Evolutionary conservation across 495 filamentous ascomycete genomes (phyloP).

Genomic region (Melanomma pulvis-pyrius): DNA sequence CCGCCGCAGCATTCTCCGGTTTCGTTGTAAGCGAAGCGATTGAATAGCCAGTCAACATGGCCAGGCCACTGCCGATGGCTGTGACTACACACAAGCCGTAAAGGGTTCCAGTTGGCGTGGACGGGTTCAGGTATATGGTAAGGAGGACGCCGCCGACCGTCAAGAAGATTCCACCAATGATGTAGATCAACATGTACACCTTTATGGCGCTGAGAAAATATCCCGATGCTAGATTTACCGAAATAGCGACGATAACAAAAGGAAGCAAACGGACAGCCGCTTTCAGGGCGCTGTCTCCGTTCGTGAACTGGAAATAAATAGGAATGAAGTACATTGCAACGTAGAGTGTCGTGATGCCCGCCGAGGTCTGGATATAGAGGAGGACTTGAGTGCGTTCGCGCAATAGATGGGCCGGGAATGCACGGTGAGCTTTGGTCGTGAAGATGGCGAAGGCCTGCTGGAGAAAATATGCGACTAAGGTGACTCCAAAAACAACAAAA

Average conservation of each 20-base stretch:
- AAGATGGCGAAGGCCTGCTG: constrained; percentile 59
- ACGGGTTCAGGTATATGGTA: neutral
- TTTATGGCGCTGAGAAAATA: neutral
- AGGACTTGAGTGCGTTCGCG: constrained; percentile 48
- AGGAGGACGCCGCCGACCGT: neutral
- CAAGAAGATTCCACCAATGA: neutral
- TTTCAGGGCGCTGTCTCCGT: constrained; percentile 52
- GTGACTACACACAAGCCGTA: constrained; percentile 10
- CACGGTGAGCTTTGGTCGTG: constrained; percentile 51
- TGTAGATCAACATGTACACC: neutral
- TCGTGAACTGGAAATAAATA: constrained; percentile 59
- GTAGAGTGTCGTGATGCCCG: constrained; percentile 46
- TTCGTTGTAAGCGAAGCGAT: constrained; percentile 1
- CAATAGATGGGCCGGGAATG: constrained; percentile 62
- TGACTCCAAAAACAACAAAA: constrained; percentile 57
- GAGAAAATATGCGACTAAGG: constrained; percentile 53
- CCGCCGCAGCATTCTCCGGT: constrained; percentile 5
- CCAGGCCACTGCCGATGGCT: constrained; percentile 8
- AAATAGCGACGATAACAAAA: constrained; percentile 47
- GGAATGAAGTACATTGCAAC: constrained; percentile 49
- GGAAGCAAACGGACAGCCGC: constrained; percentile 64
- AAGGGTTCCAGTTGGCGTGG: neutral
- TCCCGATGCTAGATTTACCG: neutral
- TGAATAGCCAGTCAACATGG: constrained; percentile 4
- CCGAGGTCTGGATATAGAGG: constrained; percentile 50